These are phyloP conservation scores for Phaeolepiota aurea DNA, from an alignment of 768 basidiomycete species.

Conservation along the genomic window DNA sequence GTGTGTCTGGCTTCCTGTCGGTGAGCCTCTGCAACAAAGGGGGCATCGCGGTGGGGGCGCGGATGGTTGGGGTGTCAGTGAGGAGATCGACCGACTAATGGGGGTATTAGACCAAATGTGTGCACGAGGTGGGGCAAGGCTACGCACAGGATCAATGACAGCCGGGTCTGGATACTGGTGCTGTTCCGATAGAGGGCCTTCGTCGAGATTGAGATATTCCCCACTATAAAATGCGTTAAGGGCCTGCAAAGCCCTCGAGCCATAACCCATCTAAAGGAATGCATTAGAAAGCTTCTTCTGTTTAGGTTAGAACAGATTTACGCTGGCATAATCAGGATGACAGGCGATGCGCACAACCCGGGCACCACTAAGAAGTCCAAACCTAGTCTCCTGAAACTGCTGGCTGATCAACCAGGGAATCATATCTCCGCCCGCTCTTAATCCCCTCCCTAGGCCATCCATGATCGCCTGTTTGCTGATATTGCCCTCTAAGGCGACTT, in stretches of 20 bases:
- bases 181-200: conserved; percentile 37
- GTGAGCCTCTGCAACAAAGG: conserved; percentile 86
- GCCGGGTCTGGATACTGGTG: conserved; percentile 54
- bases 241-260: conserved; percentile 77
- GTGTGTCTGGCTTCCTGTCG: conserved; percentile 79
- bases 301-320: too few species aligned
- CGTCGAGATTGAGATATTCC: conserved; percentile 83
- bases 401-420: conserved; percentile 96
- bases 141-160: conserved; percentile 34
- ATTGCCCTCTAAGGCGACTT: conserved; percentile 92
- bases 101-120: background rate
- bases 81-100: conserved; percentile 33
- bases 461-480: conserved; percentile 81
- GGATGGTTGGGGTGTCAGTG: conserved; percentile 72
- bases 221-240: conserved; percentile 91
- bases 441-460: conserved; percentile 77
- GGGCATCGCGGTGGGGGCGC: conserved; percentile 75
- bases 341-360: conserved; percentile 89
- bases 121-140: background rate
- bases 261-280: conserved; percentile 84
- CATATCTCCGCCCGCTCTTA: conserved; percentile 89
- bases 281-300: conserved; percentile 4
- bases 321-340: conserved; percentile 91
- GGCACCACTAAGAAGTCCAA: conserved; percentile 86
- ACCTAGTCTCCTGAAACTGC: conserved; percentile 93